Base-by-base conservation (phyloP, 495 filamentous ascomycete genomes). In the Wilcoxina mikolae region DNA sequence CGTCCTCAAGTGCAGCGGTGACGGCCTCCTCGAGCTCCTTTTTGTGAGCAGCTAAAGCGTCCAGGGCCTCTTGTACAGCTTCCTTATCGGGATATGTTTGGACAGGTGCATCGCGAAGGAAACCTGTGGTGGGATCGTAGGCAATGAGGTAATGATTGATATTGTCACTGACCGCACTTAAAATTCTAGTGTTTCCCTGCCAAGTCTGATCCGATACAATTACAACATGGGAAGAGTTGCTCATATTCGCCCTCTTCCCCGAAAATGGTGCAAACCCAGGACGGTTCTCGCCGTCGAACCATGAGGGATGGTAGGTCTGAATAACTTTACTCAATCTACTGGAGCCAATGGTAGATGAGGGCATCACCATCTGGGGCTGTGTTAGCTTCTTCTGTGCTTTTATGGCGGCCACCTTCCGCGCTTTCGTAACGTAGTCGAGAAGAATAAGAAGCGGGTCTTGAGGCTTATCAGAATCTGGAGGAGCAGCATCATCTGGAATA, bases 351-450 rank as follows among this genome's bases (percentile, higher is more conserved):
- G 57, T 59, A 9, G 61, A 51, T 3, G 57, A 58, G 15, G 57
- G 58, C 27, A 65, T 47, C 11, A 65, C 55, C 3, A 65, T 52
- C 15, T 65, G 62, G 9, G 62, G 62, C 23, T 65, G 62, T 15
- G 41, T 27, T 7, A 41, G 46, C 5, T 51, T 24, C 10, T 15
- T 10, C 1, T 43, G 17, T 1, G 41, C 41, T 18, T 24, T 55
- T 12, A 47, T 17, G 12, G 50, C 42, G 4, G 55, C 56, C 15
- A 22, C 42, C 25, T 29, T 47, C 12, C 62, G 61, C 11, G 39
- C 31, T 23, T 54, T 55, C 10, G 58, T 58, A 22, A 64, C 51
- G 33, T 60, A 65, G 50, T 64, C 61, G 24, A 65, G 61, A 27
- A 65, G 58, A 5, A 56, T 56, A 26, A 65, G 44, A 10, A 58